phyloP scores from a whole-genome alignment of 2,329 filamentous ascomycete species.

The Botrytis squamosa region DNA sequence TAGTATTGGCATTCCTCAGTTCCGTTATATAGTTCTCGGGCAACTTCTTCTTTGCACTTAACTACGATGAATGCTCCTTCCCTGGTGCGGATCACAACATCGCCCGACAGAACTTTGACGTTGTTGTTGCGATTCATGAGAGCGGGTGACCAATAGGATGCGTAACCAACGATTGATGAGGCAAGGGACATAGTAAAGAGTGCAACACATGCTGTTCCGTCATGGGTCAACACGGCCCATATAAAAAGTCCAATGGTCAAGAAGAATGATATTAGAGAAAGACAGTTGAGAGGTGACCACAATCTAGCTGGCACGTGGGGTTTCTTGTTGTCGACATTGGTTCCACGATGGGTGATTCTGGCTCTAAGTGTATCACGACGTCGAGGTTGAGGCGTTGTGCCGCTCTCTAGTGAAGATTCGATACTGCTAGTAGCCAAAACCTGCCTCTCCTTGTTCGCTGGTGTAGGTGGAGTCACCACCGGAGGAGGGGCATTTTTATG shows the following conservation, averaged over 20 bases:
- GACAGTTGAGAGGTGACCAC: constrained; percentile 53
- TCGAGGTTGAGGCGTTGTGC: constrained; percentile 10
- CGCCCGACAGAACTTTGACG: constrained; percentile 49
- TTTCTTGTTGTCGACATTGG: constrained; percentile 41
- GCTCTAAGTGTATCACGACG: constrained; percentile 25
- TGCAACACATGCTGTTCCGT: constrained; percentile 53
- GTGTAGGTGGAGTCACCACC: neutral
- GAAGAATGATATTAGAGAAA: constrained; percentile 52
- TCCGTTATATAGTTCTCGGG: constrained; percentile 61
- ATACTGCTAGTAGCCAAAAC: constrained; percentile 14
- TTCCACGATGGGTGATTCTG: constrained; percentile 26
- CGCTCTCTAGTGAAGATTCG: constrained; percentile 19
- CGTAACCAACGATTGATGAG: constrained; percentile 54
- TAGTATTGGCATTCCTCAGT: constrained; percentile 60
- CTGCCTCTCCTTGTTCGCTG: constrained; percentile 1
- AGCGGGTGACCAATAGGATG: constrained; percentile 57
- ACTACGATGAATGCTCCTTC: constrained; percentile 60
- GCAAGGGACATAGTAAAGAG: constrained; percentile 52
- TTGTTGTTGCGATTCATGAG: constrained; percentile 52
- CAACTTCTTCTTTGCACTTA: constrained; percentile 57
- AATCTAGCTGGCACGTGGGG: constrained; percentile 50
- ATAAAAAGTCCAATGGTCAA: constrained; percentile 50
- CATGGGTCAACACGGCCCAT: constrained; percentile 45
- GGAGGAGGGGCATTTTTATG: constrained; percentile 39
- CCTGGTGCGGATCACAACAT: constrained; percentile 61